Conservation (phyloP, 2,329 filamentous ascomycete species). For the Raffaelea deltoideospora region DNA sequence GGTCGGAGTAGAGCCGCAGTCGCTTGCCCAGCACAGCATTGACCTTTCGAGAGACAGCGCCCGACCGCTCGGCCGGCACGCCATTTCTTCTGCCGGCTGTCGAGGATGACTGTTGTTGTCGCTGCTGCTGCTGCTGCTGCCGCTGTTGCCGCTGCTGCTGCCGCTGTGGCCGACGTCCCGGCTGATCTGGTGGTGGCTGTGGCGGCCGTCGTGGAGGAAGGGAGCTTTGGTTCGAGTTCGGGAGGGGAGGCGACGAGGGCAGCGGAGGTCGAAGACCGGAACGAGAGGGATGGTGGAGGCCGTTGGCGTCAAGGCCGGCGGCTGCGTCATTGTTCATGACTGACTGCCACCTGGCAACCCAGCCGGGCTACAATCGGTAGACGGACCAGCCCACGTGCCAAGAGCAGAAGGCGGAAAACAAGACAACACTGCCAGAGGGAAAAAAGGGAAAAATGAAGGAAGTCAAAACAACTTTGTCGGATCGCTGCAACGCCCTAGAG, state of each 20-base stretch:
- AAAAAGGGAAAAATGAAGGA: too few species aligned
- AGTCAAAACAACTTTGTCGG: too few species aligned
- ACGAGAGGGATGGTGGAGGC: neutral
- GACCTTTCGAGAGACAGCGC: constrained; percentile 11
- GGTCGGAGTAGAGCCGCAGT: constrained; percentile 42
- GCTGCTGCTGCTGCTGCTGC: neutral
- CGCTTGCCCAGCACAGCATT: constrained; percentile 33
- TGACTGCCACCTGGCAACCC: too few species aligned
- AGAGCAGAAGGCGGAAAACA: too few species aligned
- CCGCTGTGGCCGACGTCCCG: neutral
- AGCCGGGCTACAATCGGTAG: too few species aligned
- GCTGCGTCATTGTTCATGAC: neutral
- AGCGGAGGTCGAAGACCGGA: neutral
- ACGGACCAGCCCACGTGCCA: too few species aligned
- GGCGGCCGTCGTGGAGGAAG: too few species aligned
- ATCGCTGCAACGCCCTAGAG: too few species aligned
- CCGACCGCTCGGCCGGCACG: neutral
- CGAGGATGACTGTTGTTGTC: constrained; percentile 2
- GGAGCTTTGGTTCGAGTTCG: too few species aligned
- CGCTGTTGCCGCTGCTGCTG: neutral
- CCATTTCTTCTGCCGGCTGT: neutral
- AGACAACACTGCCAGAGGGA: too few species aligned
- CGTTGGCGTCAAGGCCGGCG: neutral
- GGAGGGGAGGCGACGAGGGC: neutral
- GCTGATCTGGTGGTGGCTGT: neutral